These are phyloP conservation scores for Begonia loranthoides DNA, from an alignment of 306 rosid species.

Conservation along the genomic window DNA sequence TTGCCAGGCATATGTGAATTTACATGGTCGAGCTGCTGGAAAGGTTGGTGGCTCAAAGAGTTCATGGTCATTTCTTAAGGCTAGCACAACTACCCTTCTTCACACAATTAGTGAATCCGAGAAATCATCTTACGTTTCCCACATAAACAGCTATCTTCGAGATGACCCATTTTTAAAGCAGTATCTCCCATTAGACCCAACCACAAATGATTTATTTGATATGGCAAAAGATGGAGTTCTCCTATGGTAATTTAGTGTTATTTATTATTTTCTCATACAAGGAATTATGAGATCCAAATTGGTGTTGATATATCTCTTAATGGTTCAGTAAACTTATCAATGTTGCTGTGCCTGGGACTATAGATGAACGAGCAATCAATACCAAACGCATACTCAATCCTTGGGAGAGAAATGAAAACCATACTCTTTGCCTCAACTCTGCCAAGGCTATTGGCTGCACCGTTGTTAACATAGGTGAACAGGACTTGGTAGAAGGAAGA, in stretches of 20 bases:
- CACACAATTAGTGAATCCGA: constrained; percentile 98
- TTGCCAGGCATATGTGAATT: constrained; percentile 54
- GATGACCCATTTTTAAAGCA: constrained; percentile 63
- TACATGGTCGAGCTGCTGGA: constrained; percentile 59
- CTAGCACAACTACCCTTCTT: constrained; percentile 92
- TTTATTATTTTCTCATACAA: background rate
- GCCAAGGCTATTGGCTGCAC: constrained; percentile 99
- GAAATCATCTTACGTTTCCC: constrained; percentile 88
- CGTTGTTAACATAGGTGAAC: constrained; percentile 93
- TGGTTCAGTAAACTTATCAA: constrained; percentile 85
- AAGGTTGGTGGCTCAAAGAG: constrained; percentile 59
- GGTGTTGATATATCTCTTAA: constrained; percentile 1
- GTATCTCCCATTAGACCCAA: constrained; percentile 80
- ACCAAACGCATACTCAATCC: constrained; percentile 83
- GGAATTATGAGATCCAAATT: constrained; percentile 1
- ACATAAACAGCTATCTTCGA: constrained; percentile 78
- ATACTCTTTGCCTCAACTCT: constrained; percentile 94
- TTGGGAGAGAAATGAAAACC: constrained; percentile 98
- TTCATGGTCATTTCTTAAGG: constrained; percentile 85
- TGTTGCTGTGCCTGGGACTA: constrained; percentile 91
- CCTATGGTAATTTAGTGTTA: constrained; percentile 46
- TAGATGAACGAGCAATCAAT: constrained; percentile 88
- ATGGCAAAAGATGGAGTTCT: constrained; percentile 89
- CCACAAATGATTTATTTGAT: constrained; percentile 82
- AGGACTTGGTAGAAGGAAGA: constrained; percentile 96